A percentile compares a stretch with the other conserved stretches of the same genome.
Evolutionary conservation across 306 rosid genomes (phyloP).

Genomic region (Citrullus mucosospermus): DNA sequence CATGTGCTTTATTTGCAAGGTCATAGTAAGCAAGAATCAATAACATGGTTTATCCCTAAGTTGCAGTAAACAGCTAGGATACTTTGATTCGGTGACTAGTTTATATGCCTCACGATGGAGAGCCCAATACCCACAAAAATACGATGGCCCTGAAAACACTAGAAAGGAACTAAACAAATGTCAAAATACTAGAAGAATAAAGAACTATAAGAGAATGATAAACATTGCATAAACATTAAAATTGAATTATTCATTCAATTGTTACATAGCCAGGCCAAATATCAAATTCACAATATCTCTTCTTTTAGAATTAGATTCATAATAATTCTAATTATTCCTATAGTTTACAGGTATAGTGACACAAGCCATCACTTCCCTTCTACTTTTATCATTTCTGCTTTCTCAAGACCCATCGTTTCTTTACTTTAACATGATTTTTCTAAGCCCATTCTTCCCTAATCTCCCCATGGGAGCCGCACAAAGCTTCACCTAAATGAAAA

Average conservation of each 20-base stretch:
- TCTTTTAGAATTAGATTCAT: not conserved
- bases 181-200: not conserved
- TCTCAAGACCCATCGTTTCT: not conserved
- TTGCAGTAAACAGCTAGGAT: not conserved
- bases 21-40: conserved; percentile 24
- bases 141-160: not conserved
- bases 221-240: not conserved
- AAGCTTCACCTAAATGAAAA: no score
- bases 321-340: not conserved
- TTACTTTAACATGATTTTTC: not conserved
- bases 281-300: not conserved
- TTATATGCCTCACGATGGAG: not conserved
- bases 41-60: conserved; percentile 24
- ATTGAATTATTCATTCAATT: not conserved
- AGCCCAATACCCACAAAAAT: not conserved
- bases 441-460: not conserved
- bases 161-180: not conserved
- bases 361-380: not conserved
- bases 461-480: not conserved
- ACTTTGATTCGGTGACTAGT: not conserved
- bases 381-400: not conserved
- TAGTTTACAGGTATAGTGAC: not conserved
- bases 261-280: not conserved
- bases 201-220: not conserved
- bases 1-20: not conserved